These are phyloP conservation scores for Cercospora janseana DNA, from an alignment of 2,329 filamentous ascomycete genomes.

Conservation along the genomic window DNA sequence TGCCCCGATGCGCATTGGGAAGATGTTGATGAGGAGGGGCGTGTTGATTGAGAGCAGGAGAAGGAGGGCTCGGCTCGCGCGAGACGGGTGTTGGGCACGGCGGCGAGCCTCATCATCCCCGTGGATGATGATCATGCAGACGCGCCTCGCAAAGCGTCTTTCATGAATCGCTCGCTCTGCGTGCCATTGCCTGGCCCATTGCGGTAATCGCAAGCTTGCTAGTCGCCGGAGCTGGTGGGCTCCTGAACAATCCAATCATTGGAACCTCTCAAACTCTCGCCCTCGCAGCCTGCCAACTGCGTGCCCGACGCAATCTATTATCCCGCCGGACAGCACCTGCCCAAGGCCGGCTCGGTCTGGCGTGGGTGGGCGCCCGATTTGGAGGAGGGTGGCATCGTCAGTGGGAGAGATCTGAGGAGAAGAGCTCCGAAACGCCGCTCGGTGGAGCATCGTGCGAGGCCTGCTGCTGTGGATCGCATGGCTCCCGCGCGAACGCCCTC, in stretches of 20 bases:
- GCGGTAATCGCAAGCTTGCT: conserved; percentile 23
- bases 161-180: conserved; percentile 2
- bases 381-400: no score
- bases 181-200: conserved; percentile 14
- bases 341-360: conserved; percentile 23
- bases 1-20: conserved; percentile 8
- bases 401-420: conserved; percentile 20
- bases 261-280: conserved; percentile 17
- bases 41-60: no score
- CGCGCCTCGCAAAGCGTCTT: conserved; percentile 1
- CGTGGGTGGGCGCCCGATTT: conserved; percentile 20
- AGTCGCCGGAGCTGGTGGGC: conserved; percentile 9
- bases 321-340: conserved; percentile 14
- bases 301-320: conserved; percentile 16
- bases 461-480: conserved; percentile 18
- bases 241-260: conserved; percentile 8
- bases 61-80: no score
- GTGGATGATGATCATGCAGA: neutral
- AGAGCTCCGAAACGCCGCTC: conserved; percentile 21
- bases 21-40: no score
- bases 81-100: no score
- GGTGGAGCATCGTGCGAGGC: conserved; percentile 13
- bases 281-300: conserved; percentile 17
- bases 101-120: conserved; percentile 1
- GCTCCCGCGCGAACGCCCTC: conserved; percentile 20